phyloP scores from a whole-genome alignment of 2,329 filamentous ascomycete species.

The Botrytis elliptica region DNA sequence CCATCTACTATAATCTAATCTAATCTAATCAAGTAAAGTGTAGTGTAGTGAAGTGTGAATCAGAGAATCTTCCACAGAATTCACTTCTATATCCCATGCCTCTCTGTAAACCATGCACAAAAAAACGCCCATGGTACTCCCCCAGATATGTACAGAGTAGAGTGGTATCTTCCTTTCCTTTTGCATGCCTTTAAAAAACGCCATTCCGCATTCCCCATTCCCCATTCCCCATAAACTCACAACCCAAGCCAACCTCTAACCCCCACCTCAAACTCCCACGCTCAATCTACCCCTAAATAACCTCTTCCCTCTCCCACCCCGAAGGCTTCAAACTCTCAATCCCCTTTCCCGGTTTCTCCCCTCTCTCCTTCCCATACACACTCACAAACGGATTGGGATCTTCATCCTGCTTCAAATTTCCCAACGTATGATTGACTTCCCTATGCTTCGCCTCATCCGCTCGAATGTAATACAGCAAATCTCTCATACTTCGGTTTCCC shows the following conservation, averaged over 20 bases:
- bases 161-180: background rate
- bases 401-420: slow-evolving; percentile 79
- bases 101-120: background rate
- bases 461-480: slow-evolving; percentile 83
- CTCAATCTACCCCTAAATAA: slow-evolving; percentile 49
- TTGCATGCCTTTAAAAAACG: too few relatives aligned
- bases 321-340: slow-evolving; percentile 60
- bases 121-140: background rate
- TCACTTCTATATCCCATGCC: background rate
- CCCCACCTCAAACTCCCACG: background rate
- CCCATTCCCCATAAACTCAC: background rate
- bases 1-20: background rate
- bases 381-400: slow-evolving; percentile 94
- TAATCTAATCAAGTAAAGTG: background rate
- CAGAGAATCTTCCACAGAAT: background rate
- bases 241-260: background rate
- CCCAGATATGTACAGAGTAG: background rate
- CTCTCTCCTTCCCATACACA: slow-evolving; percentile 68
- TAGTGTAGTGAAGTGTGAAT: background rate
- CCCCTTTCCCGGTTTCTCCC: slow-evolving; percentile 68
- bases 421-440: slow-evolving; percentile 91
- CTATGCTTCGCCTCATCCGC: slow-evolving; percentile 87
- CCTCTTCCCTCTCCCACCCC: slow-evolving; percentile 83
- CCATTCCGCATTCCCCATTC: background rate
- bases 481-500: slow-evolving; percentile 75